phyloP scores from a whole-genome alignment of 768 basidiomycete species.

The Artomyces pyxidatus region DNA sequence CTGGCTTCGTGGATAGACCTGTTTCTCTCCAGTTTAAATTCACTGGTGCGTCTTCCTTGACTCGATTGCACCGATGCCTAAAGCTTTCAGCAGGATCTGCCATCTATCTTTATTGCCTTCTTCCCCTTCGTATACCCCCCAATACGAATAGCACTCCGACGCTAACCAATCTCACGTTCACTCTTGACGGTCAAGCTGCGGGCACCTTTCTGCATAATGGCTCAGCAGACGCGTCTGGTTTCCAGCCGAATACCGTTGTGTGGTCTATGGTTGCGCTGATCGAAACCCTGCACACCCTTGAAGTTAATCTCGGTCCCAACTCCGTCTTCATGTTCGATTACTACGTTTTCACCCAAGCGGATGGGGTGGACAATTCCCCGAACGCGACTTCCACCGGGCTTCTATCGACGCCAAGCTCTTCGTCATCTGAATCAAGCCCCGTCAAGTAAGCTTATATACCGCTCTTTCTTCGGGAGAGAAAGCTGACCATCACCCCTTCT shows the following conservation, averaged over 20 bases:
- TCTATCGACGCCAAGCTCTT: background rate
- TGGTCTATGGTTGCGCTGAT: slow-evolving; percentile 28
- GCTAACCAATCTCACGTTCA: slow-evolving; percentile 36
- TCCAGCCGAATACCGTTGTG: slow-evolving; percentile 28
- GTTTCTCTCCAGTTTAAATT: slow-evolving; percentile 36
- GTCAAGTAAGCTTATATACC: background rate
- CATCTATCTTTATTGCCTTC: slow-evolving; percentile 37
- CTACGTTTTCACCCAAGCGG: slow-evolving; percentile 30
- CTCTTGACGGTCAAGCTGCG: slow-evolving; percentile 29
- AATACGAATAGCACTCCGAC: slow-evolving; percentile 25
- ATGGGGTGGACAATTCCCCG: slow-evolving; percentile 1
- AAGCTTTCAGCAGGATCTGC: slow-evolving; percentile 33
- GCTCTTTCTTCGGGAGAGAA: slow-evolving; percentile 1
- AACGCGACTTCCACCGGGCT: background rate
- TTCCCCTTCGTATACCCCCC: slow-evolving; percentile 22
- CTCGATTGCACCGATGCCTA: background rate
- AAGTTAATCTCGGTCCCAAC: slow-evolving; percentile 34
- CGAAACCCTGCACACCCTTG: slow-evolving; percentile 34
- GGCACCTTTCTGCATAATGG: slow-evolving; percentile 26
- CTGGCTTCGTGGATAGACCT: slow-evolving; percentile 22
- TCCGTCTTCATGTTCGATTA: slow-evolving; percentile 45
- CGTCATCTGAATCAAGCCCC: background rate
- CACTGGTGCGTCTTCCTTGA: slow-evolving; percentile 26
- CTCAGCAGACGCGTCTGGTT: slow-evolving; percentile 21
- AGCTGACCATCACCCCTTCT: slow-evolving; percentile 5